These are phyloP conservation scores for Epichloe gansuensis DNA, from an alignment of 2,329 filamentous ascomycete species.

Conservation along the genomic window DNA sequence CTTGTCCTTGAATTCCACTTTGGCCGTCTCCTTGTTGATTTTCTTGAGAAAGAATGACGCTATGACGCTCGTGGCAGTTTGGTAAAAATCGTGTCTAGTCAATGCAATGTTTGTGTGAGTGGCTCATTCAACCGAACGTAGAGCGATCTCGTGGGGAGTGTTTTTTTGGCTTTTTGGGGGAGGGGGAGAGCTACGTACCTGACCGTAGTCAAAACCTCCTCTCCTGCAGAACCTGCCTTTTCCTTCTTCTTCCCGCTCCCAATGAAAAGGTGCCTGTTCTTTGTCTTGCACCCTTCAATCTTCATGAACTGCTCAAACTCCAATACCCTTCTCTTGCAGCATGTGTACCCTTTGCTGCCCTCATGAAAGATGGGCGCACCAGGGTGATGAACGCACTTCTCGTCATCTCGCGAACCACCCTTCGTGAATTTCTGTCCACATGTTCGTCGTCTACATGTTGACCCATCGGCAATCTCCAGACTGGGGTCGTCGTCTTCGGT, in stretches of 20 bases:
- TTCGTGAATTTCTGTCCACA: constrained; percentile 59
- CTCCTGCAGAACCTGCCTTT: constrained; percentile 34
- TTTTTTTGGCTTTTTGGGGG: not conserved
- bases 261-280: constrained; percentile 72
- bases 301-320: constrained; percentile 98
- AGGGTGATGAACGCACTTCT: constrained; percentile 80
- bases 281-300: constrained; percentile 81
- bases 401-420: constrained; percentile 48
- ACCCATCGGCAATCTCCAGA: constrained; percentile 59
- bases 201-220: constrained; percentile 69
- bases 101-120: not conserved
- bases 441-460: constrained; percentile 63
- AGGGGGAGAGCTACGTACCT: constrained; percentile 37
- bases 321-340: constrained; percentile 87
- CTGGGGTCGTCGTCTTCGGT: constrained; percentile 78
- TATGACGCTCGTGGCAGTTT: constrained; percentile 74
- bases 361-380: constrained; percentile 92
- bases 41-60: constrained; percentile 95
- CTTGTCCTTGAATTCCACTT: constrained; percentile 53
- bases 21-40: constrained; percentile 72
- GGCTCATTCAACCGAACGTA: not conserved
- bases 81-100: constrained; percentile 72
- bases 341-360: constrained; percentile 94
- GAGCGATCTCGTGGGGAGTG: not conserved
- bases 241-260: constrained; percentile 60